Percentiles rank a stretch among this genome's conserved stretches.
phyloP scores from a whole-genome alignment of 2,329 filamentous ascomycete species.

The Falciphora oryzae region DNA sequence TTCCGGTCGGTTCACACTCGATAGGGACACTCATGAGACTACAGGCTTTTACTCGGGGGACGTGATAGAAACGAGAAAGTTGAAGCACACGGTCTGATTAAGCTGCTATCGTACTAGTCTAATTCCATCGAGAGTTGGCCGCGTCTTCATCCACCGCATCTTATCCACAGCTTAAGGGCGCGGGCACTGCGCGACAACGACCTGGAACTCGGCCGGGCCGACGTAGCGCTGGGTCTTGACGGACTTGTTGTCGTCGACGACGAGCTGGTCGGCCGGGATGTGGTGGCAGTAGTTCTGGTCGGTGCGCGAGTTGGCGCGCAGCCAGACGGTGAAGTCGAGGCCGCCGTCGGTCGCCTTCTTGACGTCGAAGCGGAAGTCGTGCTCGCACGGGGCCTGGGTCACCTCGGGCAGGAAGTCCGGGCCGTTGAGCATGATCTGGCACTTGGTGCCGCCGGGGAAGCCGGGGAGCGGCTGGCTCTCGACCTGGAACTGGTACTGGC shows the following conservation, averaged over 20 bases:
- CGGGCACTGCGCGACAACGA: not conserved
- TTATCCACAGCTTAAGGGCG: no score
- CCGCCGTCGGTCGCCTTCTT: not conserved
- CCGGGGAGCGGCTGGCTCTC: not conserved
- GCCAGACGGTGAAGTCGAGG: constrained; percentile 2
- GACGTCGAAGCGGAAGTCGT: not conserved
- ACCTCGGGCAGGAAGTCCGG: not conserved
- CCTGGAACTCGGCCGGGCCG: not conserved
- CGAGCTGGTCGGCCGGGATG: constrained; percentile 4
- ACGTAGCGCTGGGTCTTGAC: constrained; percentile 2
- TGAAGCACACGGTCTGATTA: no score
- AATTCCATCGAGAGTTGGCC: no score
- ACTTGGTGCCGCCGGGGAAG: not conserved
- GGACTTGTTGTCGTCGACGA: not conserved
- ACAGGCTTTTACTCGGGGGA: no score
- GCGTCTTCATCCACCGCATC: no score
- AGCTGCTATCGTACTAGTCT: no score
- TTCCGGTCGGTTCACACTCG: no score
- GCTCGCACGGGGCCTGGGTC: not conserved
- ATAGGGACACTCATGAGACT: no score
- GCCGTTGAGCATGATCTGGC: constrained; percentile 2
- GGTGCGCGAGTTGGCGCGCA: not conserved
- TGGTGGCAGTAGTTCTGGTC: constrained; percentile 6
- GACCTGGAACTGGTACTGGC: not conserved
- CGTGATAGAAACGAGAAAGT: no score